Base-by-base conservation (phyloP, 23 red algal genomes). In the Chondrus crispus region DNA sequence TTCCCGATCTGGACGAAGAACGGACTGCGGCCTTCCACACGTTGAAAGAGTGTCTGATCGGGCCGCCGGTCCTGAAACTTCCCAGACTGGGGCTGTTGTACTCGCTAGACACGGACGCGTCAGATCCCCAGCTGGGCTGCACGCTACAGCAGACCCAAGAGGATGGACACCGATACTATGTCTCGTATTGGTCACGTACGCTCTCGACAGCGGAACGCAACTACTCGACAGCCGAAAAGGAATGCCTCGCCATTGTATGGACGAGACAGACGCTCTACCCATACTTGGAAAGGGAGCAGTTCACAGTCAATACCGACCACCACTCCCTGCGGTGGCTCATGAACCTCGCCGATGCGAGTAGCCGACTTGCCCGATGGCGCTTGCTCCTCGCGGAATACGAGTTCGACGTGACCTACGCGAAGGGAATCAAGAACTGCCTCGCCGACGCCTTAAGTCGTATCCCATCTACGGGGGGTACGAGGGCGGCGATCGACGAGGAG, bases 231-330 rank as follows among this genome's bases (percentile, higher is more conserved):
- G 49, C 82, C n/a, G 58, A 72, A 19, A 68, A 72, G 48, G 82
- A 87, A 72, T 64, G 3, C 2, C 55, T 87, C n/a, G 82, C 19
- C 11, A n/a, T 87, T 2, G 82, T 62, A 2, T 87, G 82, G 82
- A 50, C n/a, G 2, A 66, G 66, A 46, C 12, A 22, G 20, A 49
- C 42, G 29, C 35, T 87, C 2, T 41, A 62, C 14, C 60, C 35
- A 5, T 87, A 70, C 82, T 62, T 87, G 19, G 51, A 72, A 41
- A 62, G 62, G 42, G 35, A 5, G 8, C 29, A 16, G 37, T 62
- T 87, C 39, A 71, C 53, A 32, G 6, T 85, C 38, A 54, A 38
- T 12, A 40, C 60, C 9, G 82, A 87, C 39, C 82, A 87, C 39
- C 33, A 62, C 13, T 3, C 60, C 11, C 35, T 87, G 35, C 7